These are phyloP conservation scores for Talaromyces sp. DNA, from an alignment of 2,329 filamentous ascomycete species.

Conservation along the genomic window DNA sequence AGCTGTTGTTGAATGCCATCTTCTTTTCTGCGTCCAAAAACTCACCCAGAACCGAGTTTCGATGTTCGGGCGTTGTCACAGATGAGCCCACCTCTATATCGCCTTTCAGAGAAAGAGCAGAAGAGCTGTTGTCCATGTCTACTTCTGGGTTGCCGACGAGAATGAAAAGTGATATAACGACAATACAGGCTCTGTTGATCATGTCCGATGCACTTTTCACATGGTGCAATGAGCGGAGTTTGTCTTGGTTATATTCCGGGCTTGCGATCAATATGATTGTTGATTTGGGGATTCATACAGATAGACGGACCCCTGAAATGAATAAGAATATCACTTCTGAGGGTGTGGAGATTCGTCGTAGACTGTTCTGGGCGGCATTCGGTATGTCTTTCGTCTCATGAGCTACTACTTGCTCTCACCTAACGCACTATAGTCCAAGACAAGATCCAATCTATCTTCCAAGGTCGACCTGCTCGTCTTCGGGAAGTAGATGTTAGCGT, in stretches of 20 bases:
- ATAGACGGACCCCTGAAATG: neutral
- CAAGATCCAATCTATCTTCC: conserved; percentile 10
- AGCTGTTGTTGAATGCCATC: conserved; percentile 9
- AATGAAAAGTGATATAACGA: conserved; percentile 12
- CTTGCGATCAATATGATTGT: conserved; percentile 13
- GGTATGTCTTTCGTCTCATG: neutral
- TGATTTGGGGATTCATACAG: conserved; percentile 8
- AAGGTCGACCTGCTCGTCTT: conserved; percentile 10
- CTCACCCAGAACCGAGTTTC: conserved; percentile 1
- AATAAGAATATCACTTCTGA: neutral
- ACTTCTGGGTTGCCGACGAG: neutral
- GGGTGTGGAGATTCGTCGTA: conserved; percentile 9
- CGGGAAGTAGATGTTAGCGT: conserved; percentile 4
- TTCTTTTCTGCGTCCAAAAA: conserved; percentile 9
- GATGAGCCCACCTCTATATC: neutral
- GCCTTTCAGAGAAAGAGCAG: conserved; percentile 4
- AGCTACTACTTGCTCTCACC: neutral
- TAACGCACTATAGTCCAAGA: conserved; percentile 2
- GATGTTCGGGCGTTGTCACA: neutral
- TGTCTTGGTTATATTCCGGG: conserved; percentile 12
- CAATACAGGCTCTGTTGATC: conserved; percentile 12
- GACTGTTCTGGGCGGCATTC: conserved; percentile 11
- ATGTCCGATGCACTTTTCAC: conserved; percentile 12
- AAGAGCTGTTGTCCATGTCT: neutral
- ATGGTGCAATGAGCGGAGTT: conserved; percentile 13